These are phyloP conservation scores for Aureobasidium sp. DNA, from an alignment of 2,329 filamentous ascomycete genomes.

Conservation along the genomic window DNA sequence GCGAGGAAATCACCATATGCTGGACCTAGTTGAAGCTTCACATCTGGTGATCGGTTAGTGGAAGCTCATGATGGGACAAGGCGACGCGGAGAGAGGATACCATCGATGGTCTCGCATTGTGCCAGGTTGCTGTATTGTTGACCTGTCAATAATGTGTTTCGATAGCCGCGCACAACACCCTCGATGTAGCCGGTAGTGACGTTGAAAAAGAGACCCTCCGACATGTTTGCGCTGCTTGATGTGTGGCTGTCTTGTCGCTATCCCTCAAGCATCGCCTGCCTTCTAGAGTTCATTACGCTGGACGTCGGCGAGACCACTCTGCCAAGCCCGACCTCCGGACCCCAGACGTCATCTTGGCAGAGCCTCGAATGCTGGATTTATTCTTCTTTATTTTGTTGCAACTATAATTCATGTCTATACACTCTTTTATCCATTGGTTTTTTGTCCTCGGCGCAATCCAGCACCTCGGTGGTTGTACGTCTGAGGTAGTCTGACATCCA, in stretches of 20 bases:
- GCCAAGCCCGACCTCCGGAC: conserved; percentile 4
- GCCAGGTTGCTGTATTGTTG: conserved; percentile 92
- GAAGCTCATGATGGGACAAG: background rate
- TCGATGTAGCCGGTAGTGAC: conserved; percentile 73
- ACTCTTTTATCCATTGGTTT: background rate
- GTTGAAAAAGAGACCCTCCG: conserved; percentile 39
- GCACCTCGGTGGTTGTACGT: too few species aligned
- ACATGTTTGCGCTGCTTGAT: conserved; percentile 28
- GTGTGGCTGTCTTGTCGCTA: background rate
- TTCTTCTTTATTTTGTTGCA: background rate
- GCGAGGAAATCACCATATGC: conserved; percentile 96
- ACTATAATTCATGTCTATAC: background rate
- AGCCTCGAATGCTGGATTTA: background rate
- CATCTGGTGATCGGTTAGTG: conserved; percentile 53
- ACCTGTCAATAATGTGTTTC: conserved; percentile 83
- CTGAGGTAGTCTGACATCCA: background rate
- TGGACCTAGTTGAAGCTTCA: conserved; percentile 94
- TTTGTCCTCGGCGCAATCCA: too few species aligned
- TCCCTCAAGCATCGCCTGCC: conserved; percentile 4
- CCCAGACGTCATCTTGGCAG: conserved; percentile 9
- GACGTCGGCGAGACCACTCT: background rate
- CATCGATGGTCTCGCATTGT: conserved; percentile 96
- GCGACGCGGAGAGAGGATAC: conserved; percentile 29
- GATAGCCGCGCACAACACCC: conserved; percentile 93
- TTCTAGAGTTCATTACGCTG: background rate